Base-by-base conservation (phyloP, 768 basidiomycete genomes). In the Lanmaoa pseudosensibilis region DNA sequence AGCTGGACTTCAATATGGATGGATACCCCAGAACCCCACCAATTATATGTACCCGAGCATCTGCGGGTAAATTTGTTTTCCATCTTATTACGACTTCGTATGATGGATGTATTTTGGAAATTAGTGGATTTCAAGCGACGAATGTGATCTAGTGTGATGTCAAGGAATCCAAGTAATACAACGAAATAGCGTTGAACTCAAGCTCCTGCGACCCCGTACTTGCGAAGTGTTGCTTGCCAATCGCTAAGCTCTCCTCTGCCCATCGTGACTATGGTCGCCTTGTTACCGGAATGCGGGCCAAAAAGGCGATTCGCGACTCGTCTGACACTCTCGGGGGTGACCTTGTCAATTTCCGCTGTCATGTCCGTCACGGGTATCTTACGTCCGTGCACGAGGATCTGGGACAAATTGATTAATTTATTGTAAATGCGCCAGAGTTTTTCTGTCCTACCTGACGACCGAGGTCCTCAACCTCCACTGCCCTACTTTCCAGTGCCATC, bases 401-500 rank as follows among this genome's bases (percentile, higher is more conserved):
- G 61, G 3, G 56, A 45, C 50, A 49, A 32, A 41, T 27, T 1
- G 30, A 37, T 69, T 40, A 52, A 34, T 39, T 32, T 46, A 23
- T 6, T 30, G n/a, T 19, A 38, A 47, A 32, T 4, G 11, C 11
- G 16, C 16, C 16, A 45, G 15, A 32, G 21, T n/a, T 30, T 30
- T 13, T 13, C 41, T 38, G 48, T 37, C 75, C 25, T 64, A 87
- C 88, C 83, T 97, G 95, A 55, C 96, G 81, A 34, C 95, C 95
- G 7, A 97, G 80, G 71, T 97, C 92, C 67, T 93, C 91, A 10
- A 94, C 91, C 65, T 88, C 88, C 5, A 93, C 82, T 15, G 89
- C 81, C 33, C 90, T 77, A 65, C 90, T 93, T 74, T 97, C 94
- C 44, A 98, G 74, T 2, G 93, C 91, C 96, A 98, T 98, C 78